Base-by-base conservation (phyloP, 805 yeast genomes). In the Ogataea zsoltii region DNA sequence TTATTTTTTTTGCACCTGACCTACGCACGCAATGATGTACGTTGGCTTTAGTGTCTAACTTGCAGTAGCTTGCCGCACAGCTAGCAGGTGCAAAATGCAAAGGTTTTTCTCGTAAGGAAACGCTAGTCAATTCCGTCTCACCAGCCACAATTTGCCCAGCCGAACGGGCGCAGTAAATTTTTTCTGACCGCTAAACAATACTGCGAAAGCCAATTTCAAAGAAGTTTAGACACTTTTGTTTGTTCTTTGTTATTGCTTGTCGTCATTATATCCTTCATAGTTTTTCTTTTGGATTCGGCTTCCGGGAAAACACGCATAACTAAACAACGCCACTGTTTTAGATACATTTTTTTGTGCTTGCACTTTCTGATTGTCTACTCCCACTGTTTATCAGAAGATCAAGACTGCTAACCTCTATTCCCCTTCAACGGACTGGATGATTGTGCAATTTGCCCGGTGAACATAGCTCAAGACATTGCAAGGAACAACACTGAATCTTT, bases 121-220 rank as follows among this genome's bases (percentile, higher is more conserved):
- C n/a, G n/a, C n/a, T n/a, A n/a, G n/a, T n/a, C n/a, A n/a, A n/a
- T n/a, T n/a, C n/a, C n/a, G n/a, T n/a, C n/a, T n/a, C 33, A 31
- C 33, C 33, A 14, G 33, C 33, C 33, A 31, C 33, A 14, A n/a
- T 7, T 4, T 7, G 18, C 18, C 10, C 33, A 7, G 18, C 33
- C 18, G 6, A 16, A n/a, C 18, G 5, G 33, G 33, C 33, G 33
- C 33, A 15, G 33, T 3, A 10, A 29, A 29, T 9, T 29, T 14
- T 31, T 14, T 16, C 14, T 31, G 33, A 6, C 33, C 18, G 33
- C 33, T 31, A 14, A 23, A 23, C 29, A 35, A 25, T 16, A 23
- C n/a, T 14, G 38, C 38, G 38, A 35, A 26, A 30, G 38, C 26
- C 32, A 37, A 26, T 37, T 37, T 37, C 40, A 37, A 23, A 15